phyloP scores from a whole-genome alignment of 495 filamentous ascomycete genomes.

The Podospora pseudopauciseta region DNA sequence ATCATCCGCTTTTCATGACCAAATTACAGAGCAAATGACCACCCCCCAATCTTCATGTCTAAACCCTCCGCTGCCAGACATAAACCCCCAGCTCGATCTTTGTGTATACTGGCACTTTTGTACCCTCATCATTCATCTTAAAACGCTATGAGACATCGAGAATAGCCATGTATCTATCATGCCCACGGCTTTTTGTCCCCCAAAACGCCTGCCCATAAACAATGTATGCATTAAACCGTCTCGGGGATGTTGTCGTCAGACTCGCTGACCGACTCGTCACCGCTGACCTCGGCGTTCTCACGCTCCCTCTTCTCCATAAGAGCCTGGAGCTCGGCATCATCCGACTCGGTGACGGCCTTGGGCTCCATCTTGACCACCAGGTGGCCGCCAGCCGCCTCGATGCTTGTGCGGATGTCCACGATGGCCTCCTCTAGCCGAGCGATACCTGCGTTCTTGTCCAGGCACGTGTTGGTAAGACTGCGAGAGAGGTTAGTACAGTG shows the following conservation, averaged over 20 bases:
- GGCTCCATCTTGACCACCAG: slow-evolving; percentile 94
- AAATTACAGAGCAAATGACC: no score
- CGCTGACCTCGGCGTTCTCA: slow-evolving; percentile 94
- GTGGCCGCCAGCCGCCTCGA: slow-evolving; percentile 67
- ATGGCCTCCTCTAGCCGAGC: slow-evolving; percentile 81
- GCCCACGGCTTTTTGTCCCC: slow-evolving; percentile 13
- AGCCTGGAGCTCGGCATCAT: slow-evolving; percentile 93
- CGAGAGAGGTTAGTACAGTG: background rate
- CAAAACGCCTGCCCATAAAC: background rate
- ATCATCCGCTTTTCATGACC: no score
- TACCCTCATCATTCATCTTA: slow-evolving; percentile 18
- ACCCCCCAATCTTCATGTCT: no score
- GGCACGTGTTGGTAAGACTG: slow-evolving; percentile 77
- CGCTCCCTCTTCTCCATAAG: slow-evolving; percentile 99
- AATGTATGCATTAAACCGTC: slow-evolving; percentile 35
- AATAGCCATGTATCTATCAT: slow-evolving; percentile 18
- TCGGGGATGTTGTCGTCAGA: slow-evolving; percentile 72
- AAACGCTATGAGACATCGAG: slow-evolving; percentile 4
- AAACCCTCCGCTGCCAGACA: background rate
- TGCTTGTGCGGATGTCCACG: slow-evolving; percentile 71
- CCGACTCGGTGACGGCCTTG: slow-evolving; percentile 97
- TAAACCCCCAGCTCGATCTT: background rate
- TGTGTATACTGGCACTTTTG: background rate
- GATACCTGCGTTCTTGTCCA: slow-evolving; percentile 89
- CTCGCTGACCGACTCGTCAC: slow-evolving; percentile 90